phyloP scores from a whole-genome alignment of 768 basidiomycete species.

The Gautieria morchelliformis region DNA sequence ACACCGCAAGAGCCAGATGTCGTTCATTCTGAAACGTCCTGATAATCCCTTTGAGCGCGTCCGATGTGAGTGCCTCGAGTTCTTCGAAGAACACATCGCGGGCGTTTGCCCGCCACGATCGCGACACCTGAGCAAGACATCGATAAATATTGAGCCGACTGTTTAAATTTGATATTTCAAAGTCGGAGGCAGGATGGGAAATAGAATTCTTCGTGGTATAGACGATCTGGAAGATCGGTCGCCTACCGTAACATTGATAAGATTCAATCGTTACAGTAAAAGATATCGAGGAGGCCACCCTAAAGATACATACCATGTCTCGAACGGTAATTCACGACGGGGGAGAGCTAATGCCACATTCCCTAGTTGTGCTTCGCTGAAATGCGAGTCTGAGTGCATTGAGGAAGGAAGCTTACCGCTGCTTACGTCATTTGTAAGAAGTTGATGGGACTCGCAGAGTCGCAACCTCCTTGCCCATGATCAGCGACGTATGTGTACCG shows the following conservation, averaged over 20 bases:
- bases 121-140: conserved; percentile 9
- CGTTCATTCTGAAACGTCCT: conserved; percentile 5
- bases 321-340: neutral
- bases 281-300: neutral
- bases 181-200: conserved; percentile 4
- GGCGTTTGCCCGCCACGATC: conserved; percentile 11
- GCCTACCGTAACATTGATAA: neutral
- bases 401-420: no score
- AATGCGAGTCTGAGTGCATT: neutral
- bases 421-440: neutral
- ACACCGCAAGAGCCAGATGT: conserved; percentile 9
- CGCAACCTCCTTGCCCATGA: no score
- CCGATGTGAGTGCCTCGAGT: conserved; percentile 9
- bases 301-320: neutral
- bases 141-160: conserved; percentile 2
- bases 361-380: neutral
- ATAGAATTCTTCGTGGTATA: conserved; percentile 1
- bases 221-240: conserved; percentile 4
- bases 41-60: conserved; percentile 9
- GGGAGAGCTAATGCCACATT: neutral
- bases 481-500: no score
- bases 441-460: neutral
- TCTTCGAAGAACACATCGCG: conserved; percentile 14
- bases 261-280: neutral
- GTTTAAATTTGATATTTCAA: neutral